Percentiles rank a stretch among this genome's conserved stretches.
Evolutionary conservation across 352 stramenopile species (phyloP).

Genomic region (Pythium guiyangense): DNA sequence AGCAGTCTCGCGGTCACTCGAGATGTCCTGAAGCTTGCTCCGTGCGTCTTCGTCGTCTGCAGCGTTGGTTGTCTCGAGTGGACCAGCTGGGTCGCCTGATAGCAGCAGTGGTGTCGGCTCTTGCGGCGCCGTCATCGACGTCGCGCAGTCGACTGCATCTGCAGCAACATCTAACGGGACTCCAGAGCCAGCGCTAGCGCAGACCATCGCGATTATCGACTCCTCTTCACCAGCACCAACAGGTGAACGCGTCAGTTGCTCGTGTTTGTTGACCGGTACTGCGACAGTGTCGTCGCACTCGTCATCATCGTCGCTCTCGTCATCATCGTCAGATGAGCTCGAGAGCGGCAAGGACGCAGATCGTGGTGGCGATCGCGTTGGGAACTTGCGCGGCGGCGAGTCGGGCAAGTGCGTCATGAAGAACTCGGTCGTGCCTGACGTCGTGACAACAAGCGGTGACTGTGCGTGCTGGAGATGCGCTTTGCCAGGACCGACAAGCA

Average conservation of each 20-base stretch:
- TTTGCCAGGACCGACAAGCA: slow-evolving; percentile 26
- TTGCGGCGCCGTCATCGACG: too few species aligned
- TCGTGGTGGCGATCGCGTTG: neutral
- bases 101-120: neutral
- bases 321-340: slow-evolving; percentile 3
- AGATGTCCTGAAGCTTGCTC: neutral
- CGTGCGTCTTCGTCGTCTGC: neutral
- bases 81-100: neutral
- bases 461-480: slow-evolving; percentile 10
- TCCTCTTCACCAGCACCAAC: too few species aligned
- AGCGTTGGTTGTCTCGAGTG: neutral
- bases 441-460: neutral
- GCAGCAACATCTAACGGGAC: too few species aligned
- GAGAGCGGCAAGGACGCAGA: neutral
- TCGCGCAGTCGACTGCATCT: too few species aligned
- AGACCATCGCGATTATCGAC: too few species aligned
- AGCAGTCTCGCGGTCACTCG: neutral
- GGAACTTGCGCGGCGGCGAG: slow-evolving; percentile 30
- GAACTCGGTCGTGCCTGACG: slow-evolving; percentile 2
- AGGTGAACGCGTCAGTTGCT: too few species aligned
- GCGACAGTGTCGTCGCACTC: too few species aligned
- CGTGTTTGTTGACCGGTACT: too few species aligned
- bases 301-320: neutral
- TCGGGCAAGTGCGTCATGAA: slow-evolving; percentile 55
- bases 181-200: too few species aligned